Evolutionary conservation across 441 rosid genomes (phyloP).

Genomic region (Viola pubescens): DNA sequence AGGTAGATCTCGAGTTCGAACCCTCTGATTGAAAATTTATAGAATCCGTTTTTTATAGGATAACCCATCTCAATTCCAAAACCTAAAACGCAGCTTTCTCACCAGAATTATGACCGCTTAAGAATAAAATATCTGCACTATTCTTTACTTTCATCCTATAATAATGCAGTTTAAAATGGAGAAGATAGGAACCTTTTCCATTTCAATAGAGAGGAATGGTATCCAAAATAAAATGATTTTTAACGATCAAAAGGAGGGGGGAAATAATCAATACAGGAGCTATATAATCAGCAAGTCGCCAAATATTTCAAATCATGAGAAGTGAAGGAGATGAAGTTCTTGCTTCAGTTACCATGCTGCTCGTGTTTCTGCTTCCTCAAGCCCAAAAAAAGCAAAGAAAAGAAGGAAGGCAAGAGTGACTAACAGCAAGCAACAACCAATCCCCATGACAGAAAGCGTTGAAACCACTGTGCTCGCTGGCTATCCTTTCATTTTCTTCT

Average conservation of each 20-base stretch:
- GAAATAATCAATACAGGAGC: slow-evolving; percentile 8
- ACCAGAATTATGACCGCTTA: no score
- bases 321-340: slow-evolving; percentile 37
- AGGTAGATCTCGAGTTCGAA: no score
- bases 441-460: not conserved
- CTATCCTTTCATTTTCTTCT: slow-evolving; percentile 4
- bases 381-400: slow-evolving; percentile 38
- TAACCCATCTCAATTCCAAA: no score
- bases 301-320: slow-evolving; percentile 12
- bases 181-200: slow-evolving; percentile 34
- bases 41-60: no score
- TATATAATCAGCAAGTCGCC: slow-evolving; percentile 13
- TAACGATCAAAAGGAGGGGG: slow-evolving; percentile 8
- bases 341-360: slow-evolving; percentile 42
- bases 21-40: no score
- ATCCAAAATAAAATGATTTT: slow-evolving; percentile 21
- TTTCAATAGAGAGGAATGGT: slow-evolving; percentile 24
- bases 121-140: no score
- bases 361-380: slow-evolving; percentile 62
- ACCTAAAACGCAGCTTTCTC: no score
- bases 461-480: slow-evolving; percentile 2
- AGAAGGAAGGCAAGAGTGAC: slow-evolving; percentile 17
- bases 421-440: slow-evolving; percentile 9
- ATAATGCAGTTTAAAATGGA: slow-evolving; percentile 12
- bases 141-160: not conserved